Evolutionary conservation across 2,329 filamentous ascomycete genomes (phyloP).

Genomic region (Ploettnerulaceae sp.): DNA sequence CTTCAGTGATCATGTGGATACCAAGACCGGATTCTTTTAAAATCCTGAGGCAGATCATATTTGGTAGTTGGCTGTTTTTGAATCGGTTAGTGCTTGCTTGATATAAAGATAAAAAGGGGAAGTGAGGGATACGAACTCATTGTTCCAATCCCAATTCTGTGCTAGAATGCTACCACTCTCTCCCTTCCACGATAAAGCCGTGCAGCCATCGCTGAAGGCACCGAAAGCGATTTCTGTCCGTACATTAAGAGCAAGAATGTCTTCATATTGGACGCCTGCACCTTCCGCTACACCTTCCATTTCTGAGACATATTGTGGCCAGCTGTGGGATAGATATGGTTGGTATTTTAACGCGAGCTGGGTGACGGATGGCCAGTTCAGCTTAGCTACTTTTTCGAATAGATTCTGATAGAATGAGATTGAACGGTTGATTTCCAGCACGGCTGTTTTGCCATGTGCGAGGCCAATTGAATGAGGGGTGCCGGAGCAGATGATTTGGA

Average conservation of each 20-base stretch:
- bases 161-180: constrained; percentile 28
- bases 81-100: too few relatives aligned
- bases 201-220: constrained; percentile 47
- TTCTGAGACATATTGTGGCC: constrained; percentile 29
- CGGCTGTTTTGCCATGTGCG: constrained; percentile 34
- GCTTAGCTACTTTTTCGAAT: constrained; percentile 33
- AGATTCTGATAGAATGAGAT: constrained; percentile 36
- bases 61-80: constrained; percentile 21
- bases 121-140: constrained; percentile 10
- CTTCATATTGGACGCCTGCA: constrained; percentile 36
- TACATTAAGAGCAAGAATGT: constrained; percentile 48
- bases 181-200: constrained; percentile 39
- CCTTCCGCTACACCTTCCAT: constrained; percentile 45
- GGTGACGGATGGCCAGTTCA: constrained; percentile 33
- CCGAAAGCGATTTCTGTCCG: constrained; percentile 49
- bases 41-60: constrained; percentile 24
- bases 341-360: constrained; percentile 20
- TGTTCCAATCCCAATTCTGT: constrained; percentile 33
- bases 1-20: constrained; percentile 28
- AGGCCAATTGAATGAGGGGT: constrained; percentile 34
- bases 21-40: constrained; percentile 12
- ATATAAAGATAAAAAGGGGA: too few relatives aligned
- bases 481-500: constrained; percentile 21
- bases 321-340: constrained; percentile 16
- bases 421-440: constrained; percentile 32